Evolutionary conservation across 768 basidiomycete genomes (phyloP).

Genomic region (Omphalotus guepiniiformis): DNA sequence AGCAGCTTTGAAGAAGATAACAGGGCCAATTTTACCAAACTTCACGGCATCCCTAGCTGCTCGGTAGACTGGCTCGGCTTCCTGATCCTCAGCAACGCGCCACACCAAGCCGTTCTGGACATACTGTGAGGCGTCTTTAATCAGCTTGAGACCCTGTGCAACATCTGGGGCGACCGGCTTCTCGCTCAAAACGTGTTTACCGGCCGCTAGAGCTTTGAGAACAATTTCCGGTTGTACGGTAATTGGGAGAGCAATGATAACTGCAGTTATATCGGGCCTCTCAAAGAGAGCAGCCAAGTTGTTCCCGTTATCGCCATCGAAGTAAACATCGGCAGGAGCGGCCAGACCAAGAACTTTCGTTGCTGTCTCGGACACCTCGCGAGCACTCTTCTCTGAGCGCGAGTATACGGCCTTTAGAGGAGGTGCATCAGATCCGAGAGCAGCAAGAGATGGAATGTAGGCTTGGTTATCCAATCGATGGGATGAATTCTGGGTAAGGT

Average conservation of each 20-base stretch:
- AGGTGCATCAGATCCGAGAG: slow-evolving; percentile 42
- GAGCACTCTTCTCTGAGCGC: slow-evolving; percentile 59
- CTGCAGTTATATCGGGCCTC: slow-evolving; percentile 64
- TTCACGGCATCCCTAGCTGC: slow-evolving; percentile 45
- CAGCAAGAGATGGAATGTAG: slow-evolving; percentile 72
- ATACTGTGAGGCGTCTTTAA: slow-evolving; percentile 60
- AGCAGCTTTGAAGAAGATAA: slow-evolving; percentile 60
- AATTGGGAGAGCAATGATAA: slow-evolving; percentile 78
- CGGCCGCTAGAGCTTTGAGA: slow-evolving; percentile 57
- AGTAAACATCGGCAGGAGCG: slow-evolving; percentile 46
- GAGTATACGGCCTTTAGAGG: slow-evolving; percentile 73
- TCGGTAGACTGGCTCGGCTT: slow-evolving; percentile 58
- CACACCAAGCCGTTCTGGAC: slow-evolving; percentile 68
- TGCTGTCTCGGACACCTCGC: slow-evolving; percentile 48
- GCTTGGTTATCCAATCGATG: slow-evolving; percentile 35
- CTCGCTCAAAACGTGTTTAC: slow-evolving; percentile 88
- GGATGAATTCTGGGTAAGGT: slow-evolving; percentile 18
- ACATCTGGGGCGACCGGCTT: slow-evolving; percentile 81
- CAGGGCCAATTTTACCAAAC: slow-evolving; percentile 65
- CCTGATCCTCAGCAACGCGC: slow-evolving; percentile 79
- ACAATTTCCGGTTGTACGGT: slow-evolving; percentile 67
- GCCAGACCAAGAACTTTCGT: slow-evolving; percentile 33
- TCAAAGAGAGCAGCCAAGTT: slow-evolving; percentile 63
- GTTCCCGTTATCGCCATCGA: slow-evolving; percentile 42
- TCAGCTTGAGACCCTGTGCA: slow-evolving; percentile 54